These are phyloP conservation scores for Trichosporon sp. DNA, from an alignment of 1,284 basidiomycete species.

Conservation along the genomic window DNA sequence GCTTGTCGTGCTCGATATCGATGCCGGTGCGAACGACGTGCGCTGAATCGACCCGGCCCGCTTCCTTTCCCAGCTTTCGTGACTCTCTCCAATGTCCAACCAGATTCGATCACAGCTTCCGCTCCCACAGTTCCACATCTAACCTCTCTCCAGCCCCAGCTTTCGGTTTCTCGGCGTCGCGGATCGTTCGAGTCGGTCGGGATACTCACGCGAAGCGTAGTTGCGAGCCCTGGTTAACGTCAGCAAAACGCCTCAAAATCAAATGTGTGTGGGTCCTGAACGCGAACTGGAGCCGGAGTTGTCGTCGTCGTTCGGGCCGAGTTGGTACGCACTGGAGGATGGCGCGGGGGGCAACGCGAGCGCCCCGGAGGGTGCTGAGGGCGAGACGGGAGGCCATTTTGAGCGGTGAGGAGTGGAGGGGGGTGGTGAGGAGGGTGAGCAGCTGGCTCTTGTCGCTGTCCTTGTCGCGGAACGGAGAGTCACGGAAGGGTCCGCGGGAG, in stretches of 20 bases:
- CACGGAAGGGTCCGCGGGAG: conserved; percentile 1
- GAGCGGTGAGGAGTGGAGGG: conserved; percentile 20
- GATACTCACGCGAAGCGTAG: conserved; percentile 42
- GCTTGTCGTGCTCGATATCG: not conserved
- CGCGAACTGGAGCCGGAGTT: not conserved
- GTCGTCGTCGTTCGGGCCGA: not conserved
- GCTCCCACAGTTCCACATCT: not conserved
- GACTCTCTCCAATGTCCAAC: not conserved
- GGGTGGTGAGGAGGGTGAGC: conserved; percentile 13
- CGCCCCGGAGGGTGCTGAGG: conserved; percentile 46
- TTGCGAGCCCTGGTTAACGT: conserved; percentile 30
- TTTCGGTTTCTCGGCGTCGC: not conserved
- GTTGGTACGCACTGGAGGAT: conserved; percentile 30
- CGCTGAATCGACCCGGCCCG: not conserved
- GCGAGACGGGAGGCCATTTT: conserved; percentile 51
- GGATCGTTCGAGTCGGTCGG: conserved; percentile 3
- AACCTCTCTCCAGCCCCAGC: not conserved
- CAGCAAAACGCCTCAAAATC: not conserved
- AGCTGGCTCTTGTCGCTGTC: not conserved
- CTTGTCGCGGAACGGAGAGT: conserved; percentile 7
- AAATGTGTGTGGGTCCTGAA: not conserved
- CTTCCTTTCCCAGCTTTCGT: not conserved
- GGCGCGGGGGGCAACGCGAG: conserved; percentile 41
- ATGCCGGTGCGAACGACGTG: not conserved
- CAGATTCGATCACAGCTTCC: not conserved